A percentile compares a stretch with the other conserved stretches of the same genome.
Conservation (phyloP, 306 rosid species). For the Neltuma alba region DNA sequence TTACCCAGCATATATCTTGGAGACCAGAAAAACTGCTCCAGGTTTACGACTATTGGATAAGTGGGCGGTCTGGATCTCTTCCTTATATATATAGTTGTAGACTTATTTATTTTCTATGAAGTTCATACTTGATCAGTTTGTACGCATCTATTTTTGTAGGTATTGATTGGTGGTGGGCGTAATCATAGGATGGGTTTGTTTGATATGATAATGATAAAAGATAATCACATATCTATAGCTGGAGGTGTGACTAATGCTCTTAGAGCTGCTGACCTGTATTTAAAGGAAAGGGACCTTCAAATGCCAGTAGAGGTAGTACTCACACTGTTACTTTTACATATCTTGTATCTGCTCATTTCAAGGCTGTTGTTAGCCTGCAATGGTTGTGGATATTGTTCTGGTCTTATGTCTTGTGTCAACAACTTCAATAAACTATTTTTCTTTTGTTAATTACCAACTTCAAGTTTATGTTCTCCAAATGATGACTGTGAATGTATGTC, state of each 20-base stretch:
- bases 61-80: constrained; percentile 81
- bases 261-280: constrained; percentile 76
- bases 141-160: constrained; percentile 45
- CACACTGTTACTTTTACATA: constrained; percentile 22
- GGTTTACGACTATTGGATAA: constrained; percentile 90
- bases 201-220: constrained; percentile 95
- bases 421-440: neutral
- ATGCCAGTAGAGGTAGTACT: constrained; percentile 81
- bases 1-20: constrained; percentile 71
- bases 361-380: neutral
- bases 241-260: constrained; percentile 77
- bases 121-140: constrained; percentile 10
- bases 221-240: constrained; percentile 87
- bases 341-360: constrained; percentile 28
- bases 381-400: constrained; percentile 9
- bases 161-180: constrained; percentile 83
- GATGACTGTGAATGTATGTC: constrained; percentile 6
- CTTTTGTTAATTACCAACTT: constrained; percentile 13
- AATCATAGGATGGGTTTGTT: constrained; percentile 95
- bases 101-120: neutral
- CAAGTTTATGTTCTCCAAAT: neutral
- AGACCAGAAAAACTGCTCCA: constrained; percentile 95
- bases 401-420: constrained; percentile 13
- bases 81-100: constrained; percentile 28
- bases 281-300: constrained; percentile 64